phyloP scores from a whole-genome alignment of 2,329 filamentous ascomycete species.

The Basipetospora sp. region DNA sequence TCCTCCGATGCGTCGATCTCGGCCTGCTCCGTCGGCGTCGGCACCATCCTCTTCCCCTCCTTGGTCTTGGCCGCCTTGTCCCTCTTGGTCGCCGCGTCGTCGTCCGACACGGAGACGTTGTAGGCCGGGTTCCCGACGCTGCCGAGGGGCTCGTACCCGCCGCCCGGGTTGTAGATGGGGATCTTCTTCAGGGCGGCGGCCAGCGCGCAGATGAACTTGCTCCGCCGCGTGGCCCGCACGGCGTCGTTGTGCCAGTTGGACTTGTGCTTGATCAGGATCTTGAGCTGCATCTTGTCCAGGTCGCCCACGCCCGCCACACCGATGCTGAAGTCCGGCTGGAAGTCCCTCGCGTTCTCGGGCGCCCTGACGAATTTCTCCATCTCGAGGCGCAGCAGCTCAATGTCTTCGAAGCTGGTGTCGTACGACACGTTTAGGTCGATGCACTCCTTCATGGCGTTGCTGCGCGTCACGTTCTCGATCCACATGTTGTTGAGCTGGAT shows the following conservation, averaged over 20 bases:
- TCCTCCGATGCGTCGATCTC: constrained; percentile 12
- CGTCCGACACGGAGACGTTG: constrained; percentile 59
- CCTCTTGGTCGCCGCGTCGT: constrained; percentile 50
- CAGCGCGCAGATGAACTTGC: constrained; percentile 93
- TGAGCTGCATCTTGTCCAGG: constrained; percentile 75
- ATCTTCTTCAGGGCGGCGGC: constrained; percentile 73
- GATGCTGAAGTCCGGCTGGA: constrained; percentile 69
- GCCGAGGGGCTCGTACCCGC: constrained; percentile 46
- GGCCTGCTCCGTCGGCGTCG: constrained; percentile 16
- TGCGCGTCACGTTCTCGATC: constrained; percentile 87
- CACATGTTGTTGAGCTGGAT: constrained; percentile 83
- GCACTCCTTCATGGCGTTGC: constrained; percentile 79
- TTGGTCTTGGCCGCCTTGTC: constrained; percentile 38
- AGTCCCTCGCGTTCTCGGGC: constrained; percentile 79
- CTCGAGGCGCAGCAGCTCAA: constrained; percentile 70
- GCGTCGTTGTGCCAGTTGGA: constrained; percentile 82
- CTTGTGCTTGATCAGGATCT: constrained; percentile 79
- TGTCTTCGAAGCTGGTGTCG: constrained; percentile 76
- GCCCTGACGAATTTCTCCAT: constrained; percentile 72
- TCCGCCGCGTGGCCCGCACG: constrained; percentile 65
- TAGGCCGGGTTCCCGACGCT: constrained; percentile 65
- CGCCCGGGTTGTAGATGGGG: constrained; percentile 70
- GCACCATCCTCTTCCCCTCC: constrained; percentile 51
- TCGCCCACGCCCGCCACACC: constrained; percentile 66
- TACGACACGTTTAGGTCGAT: constrained; percentile 69